A percentile compares a stretch with the other conserved stretches of the same genome.
These are phyloP conservation scores for Pueraria montana DNA, from an alignment of 306 rosid species.

Conservation along the genomic window DNA sequence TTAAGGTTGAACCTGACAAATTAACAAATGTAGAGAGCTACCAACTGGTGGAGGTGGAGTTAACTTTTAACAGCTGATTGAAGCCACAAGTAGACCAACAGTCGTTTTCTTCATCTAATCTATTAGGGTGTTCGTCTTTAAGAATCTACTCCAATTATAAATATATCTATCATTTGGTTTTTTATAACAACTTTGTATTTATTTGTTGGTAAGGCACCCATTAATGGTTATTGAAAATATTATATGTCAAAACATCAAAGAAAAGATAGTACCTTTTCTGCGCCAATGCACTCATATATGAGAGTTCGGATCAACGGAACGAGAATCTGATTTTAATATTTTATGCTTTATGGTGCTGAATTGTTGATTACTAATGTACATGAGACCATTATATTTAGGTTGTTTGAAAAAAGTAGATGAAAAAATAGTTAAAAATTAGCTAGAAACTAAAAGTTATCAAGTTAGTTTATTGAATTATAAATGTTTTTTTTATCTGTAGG, in stretches of 20 bases:
- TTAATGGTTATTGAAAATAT: background rate
- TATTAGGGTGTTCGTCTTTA: background rate
- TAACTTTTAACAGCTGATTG: background rate
- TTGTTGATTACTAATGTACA: background rate
- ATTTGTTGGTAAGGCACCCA: background rate
- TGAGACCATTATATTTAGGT: no score
- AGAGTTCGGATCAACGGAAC: no score
- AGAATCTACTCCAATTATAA: background rate
- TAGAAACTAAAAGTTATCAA: no score
- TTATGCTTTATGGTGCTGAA: background rate
- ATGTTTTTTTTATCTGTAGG: no score
- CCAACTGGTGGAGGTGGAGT: no score
- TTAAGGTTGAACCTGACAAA: background rate
- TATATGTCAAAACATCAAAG: no score
- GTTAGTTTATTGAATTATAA: no score
- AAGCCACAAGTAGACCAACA: background rate
- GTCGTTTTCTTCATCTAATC: background rate
- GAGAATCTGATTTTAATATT: background rate
- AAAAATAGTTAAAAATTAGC: no score
- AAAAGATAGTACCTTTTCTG: no score
- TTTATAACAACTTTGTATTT: background rate
- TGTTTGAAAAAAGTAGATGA: no score
- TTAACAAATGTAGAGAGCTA: no score
- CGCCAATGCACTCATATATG: no score
- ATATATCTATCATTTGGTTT: background rate